phyloP scores from a whole-genome alignment of 495 filamentous ascomycete genomes.

The Penicillium waksmanii region DNA sequence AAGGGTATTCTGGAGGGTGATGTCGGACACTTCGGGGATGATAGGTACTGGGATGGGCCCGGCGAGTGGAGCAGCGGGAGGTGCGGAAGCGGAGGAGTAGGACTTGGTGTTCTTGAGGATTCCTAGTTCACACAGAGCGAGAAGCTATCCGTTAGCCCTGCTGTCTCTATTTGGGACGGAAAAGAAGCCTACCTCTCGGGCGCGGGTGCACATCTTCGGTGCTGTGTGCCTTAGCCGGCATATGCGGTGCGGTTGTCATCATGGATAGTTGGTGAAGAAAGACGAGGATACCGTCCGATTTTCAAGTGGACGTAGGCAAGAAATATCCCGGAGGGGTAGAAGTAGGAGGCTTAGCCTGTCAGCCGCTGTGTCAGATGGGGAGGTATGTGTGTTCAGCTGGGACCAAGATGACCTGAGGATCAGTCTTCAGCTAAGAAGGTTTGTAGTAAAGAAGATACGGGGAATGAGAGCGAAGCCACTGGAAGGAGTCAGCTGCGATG shows the following conservation, averaged over 20 bases:
- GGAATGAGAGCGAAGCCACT: too few species aligned
- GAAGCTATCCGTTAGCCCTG: neutral
- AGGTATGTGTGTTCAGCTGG: constrained; percentile 7
- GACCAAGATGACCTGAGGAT: neutral
- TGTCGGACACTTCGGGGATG: constrained; percentile 38
- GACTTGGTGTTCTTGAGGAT: constrained; percentile 89
- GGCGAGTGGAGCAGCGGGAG: constrained; percentile 6
- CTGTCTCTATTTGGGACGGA: neutral
- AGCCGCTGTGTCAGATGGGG: constrained; percentile 15
- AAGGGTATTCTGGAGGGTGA: constrained; percentile 90
- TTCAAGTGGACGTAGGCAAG: constrained; percentile 23
- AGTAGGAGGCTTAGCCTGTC: constrained; percentile 9
- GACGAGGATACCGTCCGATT: constrained; percentile 24
- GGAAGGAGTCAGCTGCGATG: constrained; percentile 5
- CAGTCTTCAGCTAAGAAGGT: neutral
- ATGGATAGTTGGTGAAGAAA: constrained; percentile 13
- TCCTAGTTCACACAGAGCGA: constrained; percentile 51
- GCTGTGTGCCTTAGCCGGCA: constrained; percentile 41
- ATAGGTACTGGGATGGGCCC: constrained; percentile 31
- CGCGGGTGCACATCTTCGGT: constrained; percentile 56
- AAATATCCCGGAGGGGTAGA: constrained; percentile 16
- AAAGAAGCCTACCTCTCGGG: constrained; percentile 67
- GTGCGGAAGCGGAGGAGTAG: constrained; percentile 14
- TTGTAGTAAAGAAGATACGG: neutral
- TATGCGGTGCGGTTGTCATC: constrained; percentile 40